Conservation (phyloP, 2,329 filamentous ascomycete genomes). For the Fusarium humuli region DNA sequence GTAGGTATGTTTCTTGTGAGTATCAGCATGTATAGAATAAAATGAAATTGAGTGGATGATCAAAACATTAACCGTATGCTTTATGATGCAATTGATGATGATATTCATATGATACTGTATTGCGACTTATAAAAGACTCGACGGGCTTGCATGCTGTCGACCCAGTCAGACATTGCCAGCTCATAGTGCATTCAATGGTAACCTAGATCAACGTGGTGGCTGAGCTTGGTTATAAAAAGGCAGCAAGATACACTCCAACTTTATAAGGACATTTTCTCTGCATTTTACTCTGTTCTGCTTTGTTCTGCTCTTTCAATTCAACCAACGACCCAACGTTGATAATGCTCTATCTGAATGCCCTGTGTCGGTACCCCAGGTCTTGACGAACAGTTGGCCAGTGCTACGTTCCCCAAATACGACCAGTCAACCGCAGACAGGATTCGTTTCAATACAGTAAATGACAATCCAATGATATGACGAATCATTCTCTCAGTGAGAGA, state of each 20-base stretch:
- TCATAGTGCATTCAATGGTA: slow-evolving; percentile 44
- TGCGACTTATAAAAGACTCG: too few relatives aligned
- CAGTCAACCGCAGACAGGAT: slow-evolving; percentile 21
- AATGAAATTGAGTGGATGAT: too few relatives aligned
- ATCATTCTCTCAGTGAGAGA: slow-evolving; percentile 19
- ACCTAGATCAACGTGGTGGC: slow-evolving; percentile 15
- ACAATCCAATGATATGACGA: slow-evolving; percentile 21
- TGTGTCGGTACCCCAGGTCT: not conserved
- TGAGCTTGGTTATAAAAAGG: slow-evolving; percentile 38
- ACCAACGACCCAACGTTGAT: too few relatives aligned
- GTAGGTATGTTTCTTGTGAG: too few relatives aligned
- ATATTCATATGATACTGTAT: not conserved
- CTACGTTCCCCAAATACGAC: slow-evolving; percentile 42
- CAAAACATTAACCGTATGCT: not conserved
- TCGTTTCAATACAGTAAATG: not conserved
- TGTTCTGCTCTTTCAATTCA: not conserved
- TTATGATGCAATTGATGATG: slow-evolving; percentile 7
- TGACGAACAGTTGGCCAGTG: slow-evolving; percentile 47
- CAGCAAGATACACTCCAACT: not conserved
- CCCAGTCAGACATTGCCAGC: slow-evolving; percentile 45
- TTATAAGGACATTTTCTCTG: too few relatives aligned
- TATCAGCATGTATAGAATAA: too few relatives aligned
- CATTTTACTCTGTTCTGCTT: not conserved
- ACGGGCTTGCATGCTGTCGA: slow-evolving; percentile 40
- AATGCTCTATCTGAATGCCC: too few relatives aligned